Conservation (phyloP, 2,329 filamentous ascomycete species). For the Clarireedia hainanense region DNA sequence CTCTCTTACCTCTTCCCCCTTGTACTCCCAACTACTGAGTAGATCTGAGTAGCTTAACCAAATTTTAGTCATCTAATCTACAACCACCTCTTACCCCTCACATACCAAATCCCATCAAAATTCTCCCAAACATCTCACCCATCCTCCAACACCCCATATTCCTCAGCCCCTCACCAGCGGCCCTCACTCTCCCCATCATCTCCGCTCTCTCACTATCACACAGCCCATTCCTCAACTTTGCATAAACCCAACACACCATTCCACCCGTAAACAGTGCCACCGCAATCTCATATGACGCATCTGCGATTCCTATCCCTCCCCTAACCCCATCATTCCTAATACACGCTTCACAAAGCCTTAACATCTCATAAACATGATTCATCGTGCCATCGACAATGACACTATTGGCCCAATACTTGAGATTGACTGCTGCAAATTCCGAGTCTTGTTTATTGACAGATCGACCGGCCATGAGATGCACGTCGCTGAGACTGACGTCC, state of each 20-base stretch:
- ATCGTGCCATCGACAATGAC: constrained; percentile 22
- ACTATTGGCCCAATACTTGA: constrained; percentile 25
- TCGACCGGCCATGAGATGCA: constrained; percentile 26
- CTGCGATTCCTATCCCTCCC: neutral
- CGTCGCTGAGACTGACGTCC: constrained; percentile 23
- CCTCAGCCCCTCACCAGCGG: constrained; percentile 19
- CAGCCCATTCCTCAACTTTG: constrained; percentile 15
- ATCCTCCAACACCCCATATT: constrained; percentile 25
- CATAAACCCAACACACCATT: constrained; percentile 26
- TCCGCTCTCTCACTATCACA: constrained; percentile 6
- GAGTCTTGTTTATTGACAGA: constrained; percentile 19
- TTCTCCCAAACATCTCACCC: constrained; percentile 24
- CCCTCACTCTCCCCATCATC: constrained; percentile 17
- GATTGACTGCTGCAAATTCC: constrained; percentile 24
- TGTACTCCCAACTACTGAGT: too few relatives aligned
- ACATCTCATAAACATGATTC: constrained; percentile 17
- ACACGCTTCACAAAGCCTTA: neutral
- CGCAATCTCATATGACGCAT: constrained; percentile 19
- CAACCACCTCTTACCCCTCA: too few relatives aligned
- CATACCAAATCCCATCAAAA: constrained; percentile 20
- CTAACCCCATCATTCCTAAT: neutral
- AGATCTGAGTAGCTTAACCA: too few relatives aligned
- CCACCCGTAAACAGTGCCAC: constrained; percentile 24
- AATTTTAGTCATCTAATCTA: too few relatives aligned
- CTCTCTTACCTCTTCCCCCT: too few relatives aligned